Percentiles rank a stretch among this genome's conserved stretches.
These are phyloP conservation scores for Przewalskia tangutica DNA, from an alignment of 257 asterid genomes.

Conservation along the genomic window DNA sequence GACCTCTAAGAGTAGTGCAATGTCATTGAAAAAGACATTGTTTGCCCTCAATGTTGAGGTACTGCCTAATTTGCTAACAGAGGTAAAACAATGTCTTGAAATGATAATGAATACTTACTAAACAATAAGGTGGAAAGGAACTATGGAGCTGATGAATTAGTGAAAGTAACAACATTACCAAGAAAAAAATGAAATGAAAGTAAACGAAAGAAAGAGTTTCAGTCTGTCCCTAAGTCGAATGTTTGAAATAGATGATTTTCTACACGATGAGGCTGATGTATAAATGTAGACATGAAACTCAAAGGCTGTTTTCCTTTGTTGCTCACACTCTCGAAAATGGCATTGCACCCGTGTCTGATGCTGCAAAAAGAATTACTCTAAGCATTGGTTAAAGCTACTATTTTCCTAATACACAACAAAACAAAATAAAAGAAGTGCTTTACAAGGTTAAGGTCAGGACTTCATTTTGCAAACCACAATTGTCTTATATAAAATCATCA, in stretches of 20 bases:
- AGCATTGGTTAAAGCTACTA: background rate
- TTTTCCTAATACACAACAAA: background rate
- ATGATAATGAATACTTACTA: background rate
- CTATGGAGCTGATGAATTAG: background rate
- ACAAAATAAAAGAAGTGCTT: background rate
- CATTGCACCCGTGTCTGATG: background rate
- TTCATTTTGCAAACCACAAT: background rate
- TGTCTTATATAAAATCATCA: background rate
- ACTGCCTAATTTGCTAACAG: background rate
- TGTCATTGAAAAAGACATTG: too few relatives aligned
- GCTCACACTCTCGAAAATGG: background rate
- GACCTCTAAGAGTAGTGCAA: too few relatives aligned
- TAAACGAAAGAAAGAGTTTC: background rate
- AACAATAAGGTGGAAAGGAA: background rate
- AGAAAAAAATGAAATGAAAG: background rate
- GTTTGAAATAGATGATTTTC: too few relatives aligned
- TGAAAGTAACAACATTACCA: background rate
- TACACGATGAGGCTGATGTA: background rate
- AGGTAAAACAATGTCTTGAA: background rate
- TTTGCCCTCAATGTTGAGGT: too few relatives aligned
- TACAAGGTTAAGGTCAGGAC: background rate
- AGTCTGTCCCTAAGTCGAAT: background rate
- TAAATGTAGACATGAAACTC: background rate
- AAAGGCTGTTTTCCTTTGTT: too few relatives aligned
- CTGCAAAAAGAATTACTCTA: background rate